Evolutionary conservation across 345 rosid species (phyloP).

Genomic region (Brassica napus): Da-Ae NC_063447.1:10349501-10350000

Average conservation of each 20-base stretch:
- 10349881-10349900: slow-evolving; percentile 62
- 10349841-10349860: slow-evolving; percentile 61
- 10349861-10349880: slow-evolving; percentile 47
- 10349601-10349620: slow-evolving; percentile 51
- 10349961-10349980: slow-evolving; percentile 41
- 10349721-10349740: slow-evolving; percentile 41
- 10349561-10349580: slow-evolving; percentile 52
- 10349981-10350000: slow-evolving; percentile 37
- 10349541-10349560: slow-evolving; percentile 36
- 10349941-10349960: slow-evolving; percentile 44
- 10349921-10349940: slow-evolving; percentile 51
- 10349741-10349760: slow-evolving; percentile 48
- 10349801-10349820: slow-evolving; percentile 41
- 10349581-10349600: slow-evolving; percentile 46
- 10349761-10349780: slow-evolving; percentile 64
- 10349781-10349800: slow-evolving; percentile 66
- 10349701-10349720: slow-evolving; percentile 58
- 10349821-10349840: slow-evolving; percentile 48
- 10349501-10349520: slow-evolving; percentile 30
- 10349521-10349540: slow-evolving; percentile 35
- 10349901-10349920: slow-evolving; percentile 70
- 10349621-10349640: slow-evolving; percentile 67
- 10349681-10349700: slow-evolving; percentile 52
- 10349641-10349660: slow-evolving; percentile 36
- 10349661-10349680: slow-evolving; percentile 17